Evolutionary conservation across 345 rosid genomes (phyloP).

Genomic region (Corchorus olitorius): DNA sequence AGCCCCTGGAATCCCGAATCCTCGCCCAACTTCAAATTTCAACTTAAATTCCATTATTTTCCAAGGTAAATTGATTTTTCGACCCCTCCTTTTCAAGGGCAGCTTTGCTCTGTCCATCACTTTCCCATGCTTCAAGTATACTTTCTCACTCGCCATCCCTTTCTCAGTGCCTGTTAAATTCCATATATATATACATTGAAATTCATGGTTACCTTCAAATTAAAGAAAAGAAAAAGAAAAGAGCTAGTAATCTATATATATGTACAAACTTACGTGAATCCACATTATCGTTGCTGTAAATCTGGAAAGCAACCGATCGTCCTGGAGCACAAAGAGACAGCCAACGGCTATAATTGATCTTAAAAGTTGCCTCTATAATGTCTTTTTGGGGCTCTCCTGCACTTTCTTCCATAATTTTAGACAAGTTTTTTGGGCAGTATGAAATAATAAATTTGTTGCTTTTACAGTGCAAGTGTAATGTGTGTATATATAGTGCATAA

Average conservation of each 20-base stretch:
- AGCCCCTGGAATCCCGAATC: slow-evolving; percentile 60
- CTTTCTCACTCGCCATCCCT: slow-evolving; percentile 50
- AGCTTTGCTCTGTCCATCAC: not conserved
- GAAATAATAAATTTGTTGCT: too few relatives aligned
- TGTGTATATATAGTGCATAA: not conserved
- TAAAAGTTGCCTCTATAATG: not conserved
- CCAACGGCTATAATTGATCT: not conserved
- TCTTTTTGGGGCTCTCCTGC: not conserved
- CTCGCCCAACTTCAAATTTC: slow-evolving; percentile 36
- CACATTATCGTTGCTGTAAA: not conserved
- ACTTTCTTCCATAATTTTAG: not conserved
- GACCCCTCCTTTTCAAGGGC: slow-evolving; percentile 12
- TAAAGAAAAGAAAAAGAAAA: too few relatives aligned
- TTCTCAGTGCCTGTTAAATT: slow-evolving; percentile 35
- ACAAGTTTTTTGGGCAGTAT: too few relatives aligned
- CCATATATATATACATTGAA: too few relatives aligned
- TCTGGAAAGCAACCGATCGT: not conserved
- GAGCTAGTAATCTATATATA: not conserved
- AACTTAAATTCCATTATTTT: slow-evolving; percentile 25
- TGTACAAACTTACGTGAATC: not conserved
- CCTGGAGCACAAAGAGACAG: not conserved
- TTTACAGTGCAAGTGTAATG: not conserved
- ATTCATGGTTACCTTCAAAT: too few relatives aligned
- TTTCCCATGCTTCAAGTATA: slow-evolving; percentile 37
- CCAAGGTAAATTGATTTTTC: slow-evolving; percentile 26